Evolutionary conservation across 2,329 filamentous ascomycete genomes (phyloP), one percentile per base, ranked within the genome.

Genomic region (Pseudogymnoascus sp.): DNA sequence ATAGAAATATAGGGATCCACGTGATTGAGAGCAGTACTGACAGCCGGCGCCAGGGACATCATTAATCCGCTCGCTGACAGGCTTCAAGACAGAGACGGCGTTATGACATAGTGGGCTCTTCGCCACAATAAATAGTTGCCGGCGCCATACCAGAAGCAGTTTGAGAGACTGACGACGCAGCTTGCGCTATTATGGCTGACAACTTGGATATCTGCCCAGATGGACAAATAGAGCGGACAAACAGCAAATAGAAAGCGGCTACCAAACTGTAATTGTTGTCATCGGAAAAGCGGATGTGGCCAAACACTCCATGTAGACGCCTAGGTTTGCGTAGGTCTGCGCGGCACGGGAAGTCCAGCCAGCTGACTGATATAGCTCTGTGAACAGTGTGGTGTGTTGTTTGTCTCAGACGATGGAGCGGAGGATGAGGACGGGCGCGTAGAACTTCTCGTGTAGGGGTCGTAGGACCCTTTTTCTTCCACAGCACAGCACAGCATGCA

Each of bases 81-180:
- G 41, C 12, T 4, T 47, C 41, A 28, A 47, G 12, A 30, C 14
- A 50, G n/a, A 18, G 8, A 11, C n/a, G 43, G 30, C 14, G 43
- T 16, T 47, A 50, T 50, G 43, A 50, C 43, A 50, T 54, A 54
- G 43, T 32, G 43, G 43, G n/a, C 8, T 54, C 5, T 54, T 54
- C 11, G 9, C 5, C 43, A 32, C 43, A 54, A 12, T 54, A 50
- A 50, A 32, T 54, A 54, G 43, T 32, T 25, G 43, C 25, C 43
- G 9, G 25, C 43, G 25, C 43, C 25, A 54, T 54, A 18, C 43
- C 43, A 54, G 25, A 54, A 32, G n/a, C n/a, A 54, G 43, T 54
- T 54, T 54, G n/a, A n/a, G n/a, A 3, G 25, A 32, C 4, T 54
- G 43, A 54, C 43, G 43, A 54, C 43, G 43, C 14, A 54, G 25